Base-by-base conservation (phyloP, 345 rosid genomes). In the Murraya paniculata region DNA sequence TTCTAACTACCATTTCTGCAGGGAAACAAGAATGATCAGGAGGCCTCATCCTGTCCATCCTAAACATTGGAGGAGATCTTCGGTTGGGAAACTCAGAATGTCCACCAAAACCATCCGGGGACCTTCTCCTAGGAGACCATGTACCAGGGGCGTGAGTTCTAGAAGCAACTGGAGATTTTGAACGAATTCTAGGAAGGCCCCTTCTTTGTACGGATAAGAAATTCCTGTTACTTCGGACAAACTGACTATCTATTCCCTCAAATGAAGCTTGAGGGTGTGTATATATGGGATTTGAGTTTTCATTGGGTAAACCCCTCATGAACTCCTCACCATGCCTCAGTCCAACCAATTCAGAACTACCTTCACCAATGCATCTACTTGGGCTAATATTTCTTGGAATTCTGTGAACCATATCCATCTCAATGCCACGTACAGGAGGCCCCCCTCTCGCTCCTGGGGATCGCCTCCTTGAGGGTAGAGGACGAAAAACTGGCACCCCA, bases 61-160 rank as follows among this genome's bases (percentile, higher is more conserved):
- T 82, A 82, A 82, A 90, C 78, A 86, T 79, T 76, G 92, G 90
- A 69, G 97, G 88, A 50, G 97, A 91, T 68, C 91, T 86, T 73
- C 85, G 85, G 82, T 79, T 84, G 77, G 85, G 80, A 83, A 92
- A 85, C 30, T 91, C 94, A 68, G 87, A 75, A 70, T 84, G 87
- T 67, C 91, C 91, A 84, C 79, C 86, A 82, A 89, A 91, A 3
- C 85, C 92, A 75, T 91, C 92, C 11, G 91, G 92, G 35, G 98
- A 83, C 78, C 97, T 88, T 84, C 92, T 88, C 88, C 93, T 84
- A 21, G 88, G 85, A 79, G 97, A 82, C 90, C 97, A 91, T 61
- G 87, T 85, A 88, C 89, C 88, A 65, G 92, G 90, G 72, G 95
- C 87, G 62, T 89, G 87, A 69, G 88, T 82, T 68, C 91, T 86